Evolutionary conservation across 2,329 filamentous ascomycete genomes (phyloP).

Genomic region (Aspergillus sp.): DNA sequence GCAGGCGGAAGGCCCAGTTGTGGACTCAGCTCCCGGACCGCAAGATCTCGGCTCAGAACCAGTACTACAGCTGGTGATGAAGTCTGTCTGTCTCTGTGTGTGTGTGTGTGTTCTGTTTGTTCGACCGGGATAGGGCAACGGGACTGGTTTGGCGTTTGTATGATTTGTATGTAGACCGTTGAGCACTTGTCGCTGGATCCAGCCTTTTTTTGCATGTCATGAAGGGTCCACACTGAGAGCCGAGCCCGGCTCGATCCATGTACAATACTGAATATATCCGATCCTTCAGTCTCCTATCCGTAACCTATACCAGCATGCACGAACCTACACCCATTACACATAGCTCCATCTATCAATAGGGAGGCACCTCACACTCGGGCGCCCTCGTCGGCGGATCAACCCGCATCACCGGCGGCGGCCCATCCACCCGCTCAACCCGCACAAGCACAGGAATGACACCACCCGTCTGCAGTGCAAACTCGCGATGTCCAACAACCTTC

Average conservation of each 20-base stretch:
- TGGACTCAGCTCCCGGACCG: constrained; percentile 89
- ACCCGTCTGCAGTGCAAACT: constrained; percentile 50
- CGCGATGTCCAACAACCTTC: constrained; percentile 44
- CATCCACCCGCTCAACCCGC: constrained; percentile 35
- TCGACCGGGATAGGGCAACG: not conserved
- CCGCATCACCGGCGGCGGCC: constrained; percentile 15
- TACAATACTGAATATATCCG: constrained; percentile 16
- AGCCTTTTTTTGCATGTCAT: constrained; percentile 7
- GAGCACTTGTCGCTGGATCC: constrained; percentile 20
- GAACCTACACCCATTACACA: not conserved
- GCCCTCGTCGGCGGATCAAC: constrained; percentile 25
- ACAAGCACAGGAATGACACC: constrained; percentile 53
- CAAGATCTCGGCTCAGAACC: constrained; percentile 77
- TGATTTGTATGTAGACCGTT: constrained; percentile 22
- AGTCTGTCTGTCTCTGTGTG: too few species aligned
- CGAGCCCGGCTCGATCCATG: not conserved
- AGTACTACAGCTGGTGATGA: constrained; percentile 84
- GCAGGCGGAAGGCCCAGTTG: constrained; percentile 70
- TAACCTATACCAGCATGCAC: not conserved
- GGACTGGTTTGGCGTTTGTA: constrained; percentile 20
- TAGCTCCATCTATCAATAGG: not conserved
- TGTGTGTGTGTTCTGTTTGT: constrained; percentile 8
- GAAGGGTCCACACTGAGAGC: not conserved
- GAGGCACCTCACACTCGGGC: constrained; percentile 23
- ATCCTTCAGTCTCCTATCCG: not conserved